Base-by-base conservation (phyloP, 176 grass and related monocot genomes). In the Thalia dealbata region DNA sequence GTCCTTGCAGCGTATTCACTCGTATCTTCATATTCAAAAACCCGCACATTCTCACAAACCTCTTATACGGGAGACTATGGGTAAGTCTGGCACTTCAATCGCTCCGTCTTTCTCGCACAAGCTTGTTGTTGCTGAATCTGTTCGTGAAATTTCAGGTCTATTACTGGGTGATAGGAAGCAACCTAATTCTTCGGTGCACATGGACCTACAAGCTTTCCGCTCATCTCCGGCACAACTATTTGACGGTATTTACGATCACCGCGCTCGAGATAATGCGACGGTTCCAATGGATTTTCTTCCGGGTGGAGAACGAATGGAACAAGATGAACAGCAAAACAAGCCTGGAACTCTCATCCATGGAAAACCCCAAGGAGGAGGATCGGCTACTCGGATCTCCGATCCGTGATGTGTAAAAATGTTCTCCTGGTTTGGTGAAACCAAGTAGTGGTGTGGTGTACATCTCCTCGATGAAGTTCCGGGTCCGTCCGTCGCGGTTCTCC, bases 161-260 rank as follows among this genome's bases (percentile, higher is more conserved):
- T 74, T 92, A 92, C 67, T 92, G 89, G 89, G 85, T 97, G 30
- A 23, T 97, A 78, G 87, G 89, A 44, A 97, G 87, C 86, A 97
- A 92, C 78, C 84, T 97, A 66, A 69, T 97, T 63, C 79, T 97
- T 55, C 85, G 93, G 22, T 97, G 93, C 67, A 97, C 87, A 25
- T 92, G 93, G 93, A 97, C 93, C 24, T 97, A 97, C 85, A 97
- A 97, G 82, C 93, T 97, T 2, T 97, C 93, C 0, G 93, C 93
- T 6, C 93, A 97, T 97, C 89, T 97, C 63, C 80, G 93, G 73
- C 93, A 92, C 75, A 97, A 97, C 67, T 92, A 97, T 81, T 66
- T 97, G 42, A 92, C 93, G 13, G 62, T 97, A n/a, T 97, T 97
- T 79, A 70, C 85, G 11, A 92, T 97, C 71, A 73, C 83, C 45